Base-by-base conservation (phyloP, 805 yeast genomes). In the Wickerhamomyces rabaulensis region DNA sequence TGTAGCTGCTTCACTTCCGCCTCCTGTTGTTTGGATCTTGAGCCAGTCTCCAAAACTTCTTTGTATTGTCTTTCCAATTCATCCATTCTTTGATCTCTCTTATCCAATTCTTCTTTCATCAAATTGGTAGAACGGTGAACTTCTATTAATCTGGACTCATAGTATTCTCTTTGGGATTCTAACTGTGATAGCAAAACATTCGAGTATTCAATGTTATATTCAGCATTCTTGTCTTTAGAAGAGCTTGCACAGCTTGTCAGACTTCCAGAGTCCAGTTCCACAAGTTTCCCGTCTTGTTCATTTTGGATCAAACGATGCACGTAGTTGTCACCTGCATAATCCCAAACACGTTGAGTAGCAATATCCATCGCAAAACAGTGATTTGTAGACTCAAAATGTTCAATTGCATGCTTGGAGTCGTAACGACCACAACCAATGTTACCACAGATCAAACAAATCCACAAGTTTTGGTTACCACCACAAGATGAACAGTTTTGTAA, bases 351-450 rank as follows among this genome's bases (percentile, higher is more conserved):
- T 50, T 90, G 94, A 0, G 95, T 79, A 10, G 73, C 66, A 40
- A 87, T 70, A 58, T 90, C 96, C 96, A 90, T 89, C 0, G 96
- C 86, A 67, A 87, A 90, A 56, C 96, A 87, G 63, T 90, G 97
- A 6, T 84, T 82, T 0, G 95, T 84, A 9, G 71, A 70, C 16
- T 82, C 78, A 62, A 78, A 91, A 64, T 90, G 97, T 50, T 83
- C 79, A 43, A 88, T 79, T 0, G 96, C 95, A 68, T 90, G 97
- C 43, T 85, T 90, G 27, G 77, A 77, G 43, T 88, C 87, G 62
- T 90, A 90, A 50, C 97, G 67, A 37, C 95, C 92, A 67, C 97
- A 90, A 0, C 96, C 97, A n/a, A 89, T 71, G 59, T 86, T 82
- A 0, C 97, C 97, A 66, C 97, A 90, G 2, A 91, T 78, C 22